Conservation (phyloP, 23 red algal species). For the Chondrus crispus region DNA sequence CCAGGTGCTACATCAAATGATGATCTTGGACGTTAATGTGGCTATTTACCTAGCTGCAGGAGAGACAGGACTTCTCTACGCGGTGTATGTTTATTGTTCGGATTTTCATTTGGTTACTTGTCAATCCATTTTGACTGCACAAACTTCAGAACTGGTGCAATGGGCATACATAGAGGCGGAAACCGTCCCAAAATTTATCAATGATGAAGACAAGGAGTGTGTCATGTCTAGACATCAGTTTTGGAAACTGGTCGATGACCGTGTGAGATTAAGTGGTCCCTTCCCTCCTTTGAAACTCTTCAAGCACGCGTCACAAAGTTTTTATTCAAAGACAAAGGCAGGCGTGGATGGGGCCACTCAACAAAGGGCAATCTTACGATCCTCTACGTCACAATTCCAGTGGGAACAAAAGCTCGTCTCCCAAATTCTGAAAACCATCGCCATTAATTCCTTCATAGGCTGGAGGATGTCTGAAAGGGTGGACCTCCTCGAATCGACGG, state of each 20-base stretch:
- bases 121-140: no score
- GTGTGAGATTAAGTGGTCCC: not conserved
- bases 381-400: not conserved
- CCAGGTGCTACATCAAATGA: no score
- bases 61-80: no score
- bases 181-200: not conserved
- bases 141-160: no score
- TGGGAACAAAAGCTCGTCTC: conserved; percentile 15
- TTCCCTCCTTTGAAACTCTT: conserved; percentile 1
- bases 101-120: no score
- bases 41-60: no score
- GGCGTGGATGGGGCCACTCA: not conserved
- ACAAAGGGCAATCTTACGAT: not conserved
- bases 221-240: no score
- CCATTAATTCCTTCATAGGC: not conserved
- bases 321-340: not conserved
- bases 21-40: no score
- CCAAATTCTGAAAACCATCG: not conserved
- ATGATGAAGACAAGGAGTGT: no score
- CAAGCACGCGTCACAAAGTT: not conserved
- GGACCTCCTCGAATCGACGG: not conserved
- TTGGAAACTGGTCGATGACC: not conserved
- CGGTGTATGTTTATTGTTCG: no score
- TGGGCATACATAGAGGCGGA: not conserved
- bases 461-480: not conserved